Evolutionary conservation across 2,329 filamentous ascomycete species (phyloP), one percentile per base, ranked within the genome.

Genomic region (Curvularia spicifera): DNA sequence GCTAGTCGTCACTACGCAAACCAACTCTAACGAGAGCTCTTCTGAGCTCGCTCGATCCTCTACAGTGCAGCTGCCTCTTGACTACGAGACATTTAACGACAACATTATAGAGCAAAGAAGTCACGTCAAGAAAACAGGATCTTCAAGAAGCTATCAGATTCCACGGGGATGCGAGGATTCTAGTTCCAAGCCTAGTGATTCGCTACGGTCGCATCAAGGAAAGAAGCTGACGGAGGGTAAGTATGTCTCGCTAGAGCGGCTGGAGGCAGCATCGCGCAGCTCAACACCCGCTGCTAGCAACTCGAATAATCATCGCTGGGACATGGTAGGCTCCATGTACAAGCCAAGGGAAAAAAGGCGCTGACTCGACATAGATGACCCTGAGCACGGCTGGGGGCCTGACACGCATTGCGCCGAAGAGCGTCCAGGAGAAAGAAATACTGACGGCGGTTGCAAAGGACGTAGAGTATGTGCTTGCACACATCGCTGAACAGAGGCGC

Each of bases 321-420:
- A 89, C 57, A 93, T 94, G 89, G 56, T 54, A 53, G 5, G 44
- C 18, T 40, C 24, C 13, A 22, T 20, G 12, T 22, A 4, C 5
- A 3, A 22, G 15, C 40, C 15, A 8, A 26, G 24, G 43, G 24
- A 33, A 13, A 43, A 18, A 26, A 15, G 15, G 20, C n/a, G 35
- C 42, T 57, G 79, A 89, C 56, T 93, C 93, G 29, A 13, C n/a
- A 12, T 31, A 57, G 89, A 89, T 86, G 8, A 93, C 90, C 9
- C 84, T 87, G 10, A 89, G 87, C 58, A 85, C 93, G 72, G 90
- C 90, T 0, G 82, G 82, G 53, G 91, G 91, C 0, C 47, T 67
- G 7, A 61, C 67, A 9, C 53, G 58, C 18, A 75, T 83, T 28
- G 69, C 93, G 55, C 91, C 91, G 0, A 79, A 83, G 29, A 44